These are phyloP conservation scores for Exophiala oligosperma DNA, from an alignment of 2,329 filamentous ascomycete species.

Conservation along the genomic window DNA sequence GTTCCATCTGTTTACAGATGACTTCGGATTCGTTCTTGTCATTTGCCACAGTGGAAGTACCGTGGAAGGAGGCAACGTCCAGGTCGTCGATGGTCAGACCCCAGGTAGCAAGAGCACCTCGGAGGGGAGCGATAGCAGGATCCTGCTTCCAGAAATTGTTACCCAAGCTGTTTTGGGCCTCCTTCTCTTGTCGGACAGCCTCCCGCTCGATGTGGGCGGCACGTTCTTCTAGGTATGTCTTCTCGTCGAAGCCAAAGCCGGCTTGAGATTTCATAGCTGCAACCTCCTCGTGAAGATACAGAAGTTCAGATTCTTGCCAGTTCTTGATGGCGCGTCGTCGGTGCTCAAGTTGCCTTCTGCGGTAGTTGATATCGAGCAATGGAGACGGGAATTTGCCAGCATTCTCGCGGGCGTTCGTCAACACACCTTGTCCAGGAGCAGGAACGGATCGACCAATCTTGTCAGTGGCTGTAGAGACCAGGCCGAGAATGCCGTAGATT, in stretches of 20 bases:
- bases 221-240: slow-evolving; percentile 83
- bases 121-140: slow-evolving; percentile 86
- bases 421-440: slow-evolving; percentile 92
- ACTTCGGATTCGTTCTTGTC: slow-evolving; percentile 99
- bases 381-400: slow-evolving; percentile 91
- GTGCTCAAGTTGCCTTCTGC: slow-evolving; percentile 88
- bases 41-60: slow-evolving; percentile 96
- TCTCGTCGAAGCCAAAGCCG: slow-evolving; percentile 70
- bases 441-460: slow-evolving; percentile 98
- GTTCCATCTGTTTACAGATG: slow-evolving; percentile 91
- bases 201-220: slow-evolving; percentile 84
- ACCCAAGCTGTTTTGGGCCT: slow-evolving; percentile 86
- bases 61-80: slow-evolving; percentile 95
- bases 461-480: slow-evolving; percentile 95
- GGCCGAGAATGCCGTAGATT: slow-evolving; percentile 89
- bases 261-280: slow-evolving; percentile 83
- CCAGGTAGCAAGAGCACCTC: slow-evolving; percentile 95
- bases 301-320: slow-evolving; percentile 92
- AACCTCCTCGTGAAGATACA: slow-evolving; percentile 90
- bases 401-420: slow-evolving; percentile 91
- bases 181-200: slow-evolving; percentile 86
- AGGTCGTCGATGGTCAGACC: slow-evolving; percentile 96
- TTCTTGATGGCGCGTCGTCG: slow-evolving; percentile 92
- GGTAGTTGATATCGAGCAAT: slow-evolving; percentile 95
- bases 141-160: slow-evolving; percentile 99